Evolutionary conservation across 805 yeast species (phyloP).

Genomic region (Pichia cephalocereana): DNA sequence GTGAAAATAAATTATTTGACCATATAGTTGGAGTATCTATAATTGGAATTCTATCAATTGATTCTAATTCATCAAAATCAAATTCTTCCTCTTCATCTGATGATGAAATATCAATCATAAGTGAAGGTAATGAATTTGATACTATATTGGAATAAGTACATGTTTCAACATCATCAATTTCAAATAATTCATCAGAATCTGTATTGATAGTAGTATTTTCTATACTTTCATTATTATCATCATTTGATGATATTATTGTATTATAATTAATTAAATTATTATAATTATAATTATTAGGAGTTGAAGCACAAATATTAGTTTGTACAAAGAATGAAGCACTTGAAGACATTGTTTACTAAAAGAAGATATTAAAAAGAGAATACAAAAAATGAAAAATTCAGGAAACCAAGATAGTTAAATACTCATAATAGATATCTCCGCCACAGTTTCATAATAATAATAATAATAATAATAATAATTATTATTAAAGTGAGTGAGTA

Average conservation of each 20-base stretch:
- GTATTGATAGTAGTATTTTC: no score
- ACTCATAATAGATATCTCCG: neutral
- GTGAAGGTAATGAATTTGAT: no score
- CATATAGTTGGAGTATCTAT: neutral
- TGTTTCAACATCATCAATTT: slow-evolving; percentile 16
- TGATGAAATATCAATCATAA: neutral
- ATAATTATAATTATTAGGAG: neutral
- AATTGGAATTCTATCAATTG: neutral
- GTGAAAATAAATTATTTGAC: neutral
- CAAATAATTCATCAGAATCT: slow-evolving; percentile 12
- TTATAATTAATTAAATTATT: neutral
- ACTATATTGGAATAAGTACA: slow-evolving; percentile 10
- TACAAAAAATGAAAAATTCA: no score
- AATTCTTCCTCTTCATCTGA: neutral
- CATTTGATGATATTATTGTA: neutral
- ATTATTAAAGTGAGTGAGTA: no score
- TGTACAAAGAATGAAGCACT: neutral
- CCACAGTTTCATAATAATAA: no score
- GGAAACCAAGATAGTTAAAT: no score
- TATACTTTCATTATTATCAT: no score
- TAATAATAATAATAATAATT: no score
- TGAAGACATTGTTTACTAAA: neutral
- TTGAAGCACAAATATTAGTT: neutral
- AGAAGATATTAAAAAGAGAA: no score
- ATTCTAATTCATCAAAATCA: neutral